These are phyloP conservation scores for Metarhizium album DNA, from an alignment of 2,329 filamentous ascomycete genomes.

Conservation along the genomic window DNA sequence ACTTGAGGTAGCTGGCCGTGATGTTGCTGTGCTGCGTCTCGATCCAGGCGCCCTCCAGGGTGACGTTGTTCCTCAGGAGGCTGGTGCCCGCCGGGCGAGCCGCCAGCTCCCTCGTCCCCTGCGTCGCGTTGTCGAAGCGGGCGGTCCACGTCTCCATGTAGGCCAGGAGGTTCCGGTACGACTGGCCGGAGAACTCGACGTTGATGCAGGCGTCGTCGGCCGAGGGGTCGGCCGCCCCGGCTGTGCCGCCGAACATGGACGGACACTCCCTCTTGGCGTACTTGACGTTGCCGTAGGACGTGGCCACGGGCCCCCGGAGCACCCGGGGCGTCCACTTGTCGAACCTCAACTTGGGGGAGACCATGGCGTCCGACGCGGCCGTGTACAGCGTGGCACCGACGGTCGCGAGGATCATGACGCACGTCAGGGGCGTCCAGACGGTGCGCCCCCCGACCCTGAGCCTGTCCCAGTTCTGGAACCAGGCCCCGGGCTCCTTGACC, in stretches of 20 bases:
- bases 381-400: conserved; percentile 57
- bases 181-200: conserved; percentile 58
- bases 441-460: too few relatives aligned
- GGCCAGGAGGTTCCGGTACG: conserved; percentile 57
- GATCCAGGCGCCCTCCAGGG: conserved; percentile 61
- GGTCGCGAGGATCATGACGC: conserved; percentile 31
- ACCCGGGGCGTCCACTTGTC: too few relatives aligned
- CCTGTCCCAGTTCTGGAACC: too few relatives aligned
- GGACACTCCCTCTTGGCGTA: conserved; percentile 48
- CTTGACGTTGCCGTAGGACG: conserved; percentile 51
- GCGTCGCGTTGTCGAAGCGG: too few relatives aligned
- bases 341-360: conserved; percentile 61
- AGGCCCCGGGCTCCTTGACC: conserved; percentile 55
- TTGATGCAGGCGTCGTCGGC: conserved; percentile 47
- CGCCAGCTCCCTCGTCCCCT: conserved; percentile 11
- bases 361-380: conserved; percentile 63
- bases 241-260: conserved; percentile 40
- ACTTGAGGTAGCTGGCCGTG: conserved; percentile 33
- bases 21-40: conserved; percentile 46
- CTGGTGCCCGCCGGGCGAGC: conserved; percentile 43
- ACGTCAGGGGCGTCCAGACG: too few relatives aligned
- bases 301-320: conserved; percentile 29
- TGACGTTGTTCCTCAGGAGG: conserved; percentile 39
- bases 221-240: too few relatives aligned
- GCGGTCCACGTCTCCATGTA: conserved; percentile 52